These are phyloP conservation scores for Zygosaccharomyces sapae DNA, from an alignment of 1,139 yeast genomes.

Conservation along the genomic window DNA sequence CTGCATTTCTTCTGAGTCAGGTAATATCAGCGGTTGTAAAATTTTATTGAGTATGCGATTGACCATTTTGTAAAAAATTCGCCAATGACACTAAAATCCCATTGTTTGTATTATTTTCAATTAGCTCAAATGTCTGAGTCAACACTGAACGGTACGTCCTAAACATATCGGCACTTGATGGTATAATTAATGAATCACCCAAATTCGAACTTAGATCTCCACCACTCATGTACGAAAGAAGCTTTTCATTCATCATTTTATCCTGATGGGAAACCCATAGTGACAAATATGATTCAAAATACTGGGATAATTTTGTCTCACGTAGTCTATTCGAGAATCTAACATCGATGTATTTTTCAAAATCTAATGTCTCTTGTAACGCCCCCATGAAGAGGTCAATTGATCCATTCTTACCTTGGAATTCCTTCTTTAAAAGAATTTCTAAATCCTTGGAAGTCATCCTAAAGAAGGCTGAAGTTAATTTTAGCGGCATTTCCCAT, in stretches of 20 bases:
- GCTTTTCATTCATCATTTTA: conserved; percentile 52
- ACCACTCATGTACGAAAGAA: conserved; percentile 54
- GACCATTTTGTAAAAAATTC: conserved; percentile 65
- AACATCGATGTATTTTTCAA: conserved; percentile 67
- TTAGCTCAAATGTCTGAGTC: conserved; percentile 67
- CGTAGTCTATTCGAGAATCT: conserved; percentile 43
- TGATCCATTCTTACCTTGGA: conserved; percentile 28
- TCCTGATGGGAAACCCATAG: conserved; percentile 91
- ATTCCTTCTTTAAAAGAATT: conserved; percentile 41
- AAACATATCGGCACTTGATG: conserved; percentile 84
- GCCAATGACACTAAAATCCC: conserved; percentile 42
- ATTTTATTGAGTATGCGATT: conserved; percentile 59
- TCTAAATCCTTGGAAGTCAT: conserved; percentile 65
- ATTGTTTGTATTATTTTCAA: conserved; percentile 34
- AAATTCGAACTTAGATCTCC: conserved; percentile 39
- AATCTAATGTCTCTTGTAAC: conserved; percentile 64
- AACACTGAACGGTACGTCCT: conserved; percentile 68
- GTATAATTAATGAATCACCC: conserved; percentile 58
- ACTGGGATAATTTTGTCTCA: conserved; percentile 55
- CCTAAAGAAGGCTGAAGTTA: conserved; percentile 62
- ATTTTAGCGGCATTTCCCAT: conserved; percentile 67
- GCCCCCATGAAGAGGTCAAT: conserved; percentile 59
- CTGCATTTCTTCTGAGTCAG: conserved; percentile 35
- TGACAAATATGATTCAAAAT: conserved; percentile 79
- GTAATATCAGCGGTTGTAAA: conserved; percentile 53